Percentiles rank a stretch among this genome's conserved stretches.
phyloP scores from a whole-genome alignment of 2,329 filamentous ascomycete species.

The Hypoxylon sp. region DNA sequence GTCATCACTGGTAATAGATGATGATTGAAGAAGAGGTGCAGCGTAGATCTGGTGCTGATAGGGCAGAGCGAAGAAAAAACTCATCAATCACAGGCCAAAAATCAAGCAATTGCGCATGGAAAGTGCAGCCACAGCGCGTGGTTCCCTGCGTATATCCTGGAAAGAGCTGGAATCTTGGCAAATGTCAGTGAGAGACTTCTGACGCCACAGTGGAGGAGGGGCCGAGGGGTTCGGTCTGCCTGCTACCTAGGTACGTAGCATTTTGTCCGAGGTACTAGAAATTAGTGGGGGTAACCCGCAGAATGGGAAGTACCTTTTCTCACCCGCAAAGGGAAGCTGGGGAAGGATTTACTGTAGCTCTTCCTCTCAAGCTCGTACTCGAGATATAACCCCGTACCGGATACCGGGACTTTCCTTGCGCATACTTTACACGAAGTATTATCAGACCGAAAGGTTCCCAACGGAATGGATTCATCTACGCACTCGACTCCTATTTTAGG shows the following conservation, averaged over 20 bases:
- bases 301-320: slow-evolving; percentile 6
- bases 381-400: not conserved
- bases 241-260: slow-evolving; percentile 8
- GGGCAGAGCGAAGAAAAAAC: slow-evolving; percentile 24
- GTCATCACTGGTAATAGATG: slow-evolving; percentile 38
- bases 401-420: not conserved
- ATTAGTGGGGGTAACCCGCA: slow-evolving; percentile 2
- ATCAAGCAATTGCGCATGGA: slow-evolving; percentile 9
- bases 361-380: not conserved
- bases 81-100: slow-evolving; percentile 38
- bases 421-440: not conserved
- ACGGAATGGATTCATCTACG: slow-evolving; percentile 25
- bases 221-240: slow-evolving; percentile 20
- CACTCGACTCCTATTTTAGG: slow-evolving; percentile 9
- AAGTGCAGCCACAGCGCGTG: slow-evolving; percentile 65
- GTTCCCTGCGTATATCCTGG: slow-evolving; percentile 79
- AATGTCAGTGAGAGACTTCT: slow-evolving; percentile 14
- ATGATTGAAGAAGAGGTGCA: slow-evolving; percentile 26
- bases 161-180: slow-evolving; percentile 57
- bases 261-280: slow-evolving; percentile 23
- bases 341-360: not conserved
- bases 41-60: slow-evolving; percentile 29
- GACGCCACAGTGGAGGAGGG: slow-evolving; percentile 35
- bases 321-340: not conserved
- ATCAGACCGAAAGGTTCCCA: slow-evolving; percentile 25